Base-by-base conservation (phyloP, 2,329 filamentous ascomycete species). In the Westerdykella ornata region DNA sequence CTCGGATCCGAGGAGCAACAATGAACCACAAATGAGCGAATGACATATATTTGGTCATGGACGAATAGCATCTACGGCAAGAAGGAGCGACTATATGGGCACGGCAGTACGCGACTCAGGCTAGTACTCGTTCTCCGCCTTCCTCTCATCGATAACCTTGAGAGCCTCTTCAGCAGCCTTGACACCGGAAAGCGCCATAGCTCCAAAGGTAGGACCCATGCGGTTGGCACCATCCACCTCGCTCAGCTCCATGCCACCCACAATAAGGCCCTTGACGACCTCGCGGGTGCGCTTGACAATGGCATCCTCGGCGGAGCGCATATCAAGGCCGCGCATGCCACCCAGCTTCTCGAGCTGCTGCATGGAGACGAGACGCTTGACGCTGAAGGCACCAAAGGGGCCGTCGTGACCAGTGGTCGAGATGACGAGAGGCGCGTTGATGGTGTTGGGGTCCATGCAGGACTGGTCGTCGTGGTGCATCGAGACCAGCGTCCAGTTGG, bases 361-460 rank as follows among this genome's bases (percentile, higher is more conserved):
- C 88, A 95, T 94, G 67, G 82, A 85, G 36, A 94, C 88, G 31
- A 95, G 82, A 37, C 88, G 80, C 78, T 95, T 95, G 65, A 87
- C 88, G 51, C 72, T 85, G 73, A 96, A 96, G 37, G 88, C 88
- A 35, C 88, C 89, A 63, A 94, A 94, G 13, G 88, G 88, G 35
- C 79, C 89, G 52, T 96, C 88, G 59, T 96, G 88, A 38, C 88
- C 89, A 0, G 88, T 95, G 17, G 88, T 95, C 43, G 82, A 88
- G 71, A 96, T 85, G 60, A 95, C 74, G 44, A 95, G 68, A 1
- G 88, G 88, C 0, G 88, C 87, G 63, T 94, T 95, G 77, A 95
- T 94, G 58, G 88, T 95, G 78, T 92, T 94, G 53, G 88, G 88
- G 67, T 95, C 89, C 88, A 95, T 94, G 82, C 88, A 95, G 47